Base-by-base conservation (phyloP, 2,329 filamentous ascomycete species). In the Apiospora rasikravindrae region DNA sequence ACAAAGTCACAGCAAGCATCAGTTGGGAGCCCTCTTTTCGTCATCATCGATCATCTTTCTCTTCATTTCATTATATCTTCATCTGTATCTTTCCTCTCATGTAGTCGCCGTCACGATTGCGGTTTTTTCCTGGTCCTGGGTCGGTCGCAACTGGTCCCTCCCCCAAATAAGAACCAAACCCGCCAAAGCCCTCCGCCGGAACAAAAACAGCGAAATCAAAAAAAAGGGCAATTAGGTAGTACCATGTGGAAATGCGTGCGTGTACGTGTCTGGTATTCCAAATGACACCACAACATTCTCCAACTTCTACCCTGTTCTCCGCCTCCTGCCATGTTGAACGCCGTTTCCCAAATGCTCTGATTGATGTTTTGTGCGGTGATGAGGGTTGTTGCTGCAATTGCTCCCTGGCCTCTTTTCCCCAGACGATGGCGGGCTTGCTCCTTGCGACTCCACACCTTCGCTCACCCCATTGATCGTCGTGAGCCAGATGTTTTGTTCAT, bases 1-100 rank as follows among this genome's bases (percentile, higher is more conserved):
- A 40, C 22, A 0, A n/a, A 40, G 40, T 13, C 57, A 40, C 57
- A 24, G 19, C 16, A 64, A 40, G 29, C 57, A 64, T 24, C 3
- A 24, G 8, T 40, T 1, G 4, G 22, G 16, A 40, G 16, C 26
- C 40, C 42, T 29, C 24, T 37, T 33, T 37, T 67, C 57, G 16
- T 71, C 53, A 67, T 67, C 69, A 61, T 71, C 69, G 44, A 29
- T 51, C 69, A 45, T 70, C 33, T 66, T 70, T 33, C 51, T n/a
- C 64, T 49, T 40, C 40, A 33, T 47, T 49, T 67, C 69, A 53
- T 69, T 73, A 64, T n/a, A 64, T 64, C 29, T 72, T 64, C 70
- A 71, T 51, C 71, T 69, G 47, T 68, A 26, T n/a, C 29, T 24
- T 47, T 26, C 22, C 66, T 33, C n/a, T 40, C 53, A 11, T 22